Evolutionary conservation across 495 filamentous ascomycete species (phyloP), one percentile per base, ranked within the genome.

Genomic region (Aspergillus diversus): DNA sequence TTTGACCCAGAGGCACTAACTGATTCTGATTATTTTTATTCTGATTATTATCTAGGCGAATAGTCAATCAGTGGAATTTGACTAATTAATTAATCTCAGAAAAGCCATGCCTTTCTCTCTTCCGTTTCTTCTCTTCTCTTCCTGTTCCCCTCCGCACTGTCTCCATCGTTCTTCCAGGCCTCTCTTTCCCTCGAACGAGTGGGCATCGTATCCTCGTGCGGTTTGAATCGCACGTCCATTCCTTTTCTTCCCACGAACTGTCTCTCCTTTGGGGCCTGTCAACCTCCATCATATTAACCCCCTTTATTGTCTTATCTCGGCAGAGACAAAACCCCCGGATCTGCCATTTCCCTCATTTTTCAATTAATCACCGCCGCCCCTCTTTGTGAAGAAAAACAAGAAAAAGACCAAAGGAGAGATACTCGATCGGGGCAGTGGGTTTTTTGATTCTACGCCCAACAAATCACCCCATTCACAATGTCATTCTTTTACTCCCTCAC

Each of bases 151-250:
- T 68, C 57, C 61, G 50, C 50, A 8, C 63, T 54, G 35, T 55
- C 49, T 50, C 59, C 35, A 35, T 57, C 47, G 39, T 57, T 64
- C 61, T 16, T 55, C 60, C 58, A 55, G 51, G 48, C 55, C 37
- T 43, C 35, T 35, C 17, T 51, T 51, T 42, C 58, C 39, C 64
- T 60, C 58, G 56, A 52, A 33, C 57, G 64, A 63, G 61, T 63
- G 67, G 61, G 55, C 57, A 27, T 59, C 33, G 55, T 31, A 27
- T 64, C 60, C 64, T 71, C 66, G 75, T 75, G 75, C 68, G 71
- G 59, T 17, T 52, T 52, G 52, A 33, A 16, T 70, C 60, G 74
- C 76, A 77, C 71, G 59, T 75, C 71, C 76, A 69, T 63, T 78
- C 76, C 33, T 78, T 75, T 60, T 27, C 52, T 43, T 55, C 51